Conservation (phyloP, 192 early-diverging fungal genomes). For the Podila clonocystis region DNA sequence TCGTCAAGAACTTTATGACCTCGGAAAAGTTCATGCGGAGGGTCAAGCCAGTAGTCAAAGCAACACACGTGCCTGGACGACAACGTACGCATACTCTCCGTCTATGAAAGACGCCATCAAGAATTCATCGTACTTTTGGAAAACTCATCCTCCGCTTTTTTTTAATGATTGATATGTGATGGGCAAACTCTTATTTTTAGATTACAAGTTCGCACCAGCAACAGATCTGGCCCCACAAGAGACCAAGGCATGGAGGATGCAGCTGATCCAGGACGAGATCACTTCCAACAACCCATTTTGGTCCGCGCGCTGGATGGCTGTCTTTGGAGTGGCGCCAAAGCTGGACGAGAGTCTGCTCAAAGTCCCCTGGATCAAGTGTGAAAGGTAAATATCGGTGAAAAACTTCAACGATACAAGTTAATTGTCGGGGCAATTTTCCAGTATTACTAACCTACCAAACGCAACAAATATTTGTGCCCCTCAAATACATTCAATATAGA, state of each 20-base stretch:
- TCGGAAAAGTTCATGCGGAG: slow-evolving; percentile 46
- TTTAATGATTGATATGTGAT: no score
- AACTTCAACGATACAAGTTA: no score
- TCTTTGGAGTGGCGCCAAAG: slow-evolving; percentile 38
- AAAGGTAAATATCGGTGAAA: slow-evolving; percentile 14
- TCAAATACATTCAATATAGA: background rate
- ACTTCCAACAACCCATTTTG: slow-evolving; percentile 47
- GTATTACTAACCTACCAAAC: no score
- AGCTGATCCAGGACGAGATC: slow-evolving; percentile 46
- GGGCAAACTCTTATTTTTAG: slow-evolving; percentile 1
- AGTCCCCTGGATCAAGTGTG: slow-evolving; percentile 50
- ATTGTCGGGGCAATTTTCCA: no score
- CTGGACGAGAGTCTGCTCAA: slow-evolving; percentile 48
- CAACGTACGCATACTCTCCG: slow-evolving; percentile 16
- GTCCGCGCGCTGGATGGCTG: slow-evolving; percentile 47
- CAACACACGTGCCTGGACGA: slow-evolving; percentile 37
- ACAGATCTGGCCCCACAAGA: slow-evolving; percentile 43
- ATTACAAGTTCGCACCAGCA: slow-evolving; percentile 49
- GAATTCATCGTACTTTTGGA: background rate
- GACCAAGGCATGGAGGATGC: slow-evolving; percentile 30
- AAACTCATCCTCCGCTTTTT: background rate
- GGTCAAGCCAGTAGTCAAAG: slow-evolving; percentile 33
- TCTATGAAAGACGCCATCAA: background rate
- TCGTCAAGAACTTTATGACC: slow-evolving; percentile 42
- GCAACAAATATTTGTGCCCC: background rate